Evolutionary conservation across 2,329 filamentous ascomycete species (phyloP).

Genomic region (Ophiostoma pallidulum): DNA sequence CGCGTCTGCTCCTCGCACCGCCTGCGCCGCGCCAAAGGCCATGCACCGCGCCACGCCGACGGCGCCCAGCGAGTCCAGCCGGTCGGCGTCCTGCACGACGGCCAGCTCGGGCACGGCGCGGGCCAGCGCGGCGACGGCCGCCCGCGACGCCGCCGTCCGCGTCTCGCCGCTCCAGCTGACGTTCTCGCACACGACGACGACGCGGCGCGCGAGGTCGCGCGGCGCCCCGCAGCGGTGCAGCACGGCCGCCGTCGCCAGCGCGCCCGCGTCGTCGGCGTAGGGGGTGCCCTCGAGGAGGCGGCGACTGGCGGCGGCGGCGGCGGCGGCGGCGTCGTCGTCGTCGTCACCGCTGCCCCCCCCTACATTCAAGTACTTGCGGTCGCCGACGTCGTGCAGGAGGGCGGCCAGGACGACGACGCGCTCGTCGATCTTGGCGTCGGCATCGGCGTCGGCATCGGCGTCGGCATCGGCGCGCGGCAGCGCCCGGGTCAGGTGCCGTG

Average conservation of each 20-base stretch:
- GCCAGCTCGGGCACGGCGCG: constrained; percentile 60
- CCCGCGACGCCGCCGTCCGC: constrained; percentile 56
- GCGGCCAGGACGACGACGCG: constrained; percentile 58
- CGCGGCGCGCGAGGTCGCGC: constrained; percentile 44
- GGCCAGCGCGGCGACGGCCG: constrained; percentile 52
- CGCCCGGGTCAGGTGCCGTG: constrained; percentile 50
- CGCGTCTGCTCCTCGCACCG: constrained; percentile 24
- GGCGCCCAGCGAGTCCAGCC: constrained; percentile 82
- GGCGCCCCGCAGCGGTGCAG: constrained; percentile 9
- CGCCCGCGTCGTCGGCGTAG: constrained; percentile 5
- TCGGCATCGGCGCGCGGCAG: constrained; percentile 28
- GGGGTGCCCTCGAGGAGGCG: constrained; percentile 1
- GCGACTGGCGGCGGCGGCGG: constrained; percentile 44
- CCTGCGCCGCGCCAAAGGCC: constrained; percentile 60
- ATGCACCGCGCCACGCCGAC: constrained; percentile 75
- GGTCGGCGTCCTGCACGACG: constrained; percentile 85
- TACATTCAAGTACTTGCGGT: constrained; percentile 65
- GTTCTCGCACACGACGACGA: constrained; percentile 47
- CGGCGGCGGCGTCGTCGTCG: constrained; percentile 50
- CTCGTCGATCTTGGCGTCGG: constrained; percentile 40
- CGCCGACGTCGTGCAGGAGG: constrained; percentile 80
- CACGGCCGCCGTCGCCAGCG: constrained; percentile 10
- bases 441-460: background rate
- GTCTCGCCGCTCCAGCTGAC: constrained; percentile 73
- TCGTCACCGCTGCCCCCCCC: too few species aligned